phyloP scores from a whole-genome alignment of 2,329 filamentous ascomycete genomes.

The Lasiodiplodia gonubiensis region DNA sequence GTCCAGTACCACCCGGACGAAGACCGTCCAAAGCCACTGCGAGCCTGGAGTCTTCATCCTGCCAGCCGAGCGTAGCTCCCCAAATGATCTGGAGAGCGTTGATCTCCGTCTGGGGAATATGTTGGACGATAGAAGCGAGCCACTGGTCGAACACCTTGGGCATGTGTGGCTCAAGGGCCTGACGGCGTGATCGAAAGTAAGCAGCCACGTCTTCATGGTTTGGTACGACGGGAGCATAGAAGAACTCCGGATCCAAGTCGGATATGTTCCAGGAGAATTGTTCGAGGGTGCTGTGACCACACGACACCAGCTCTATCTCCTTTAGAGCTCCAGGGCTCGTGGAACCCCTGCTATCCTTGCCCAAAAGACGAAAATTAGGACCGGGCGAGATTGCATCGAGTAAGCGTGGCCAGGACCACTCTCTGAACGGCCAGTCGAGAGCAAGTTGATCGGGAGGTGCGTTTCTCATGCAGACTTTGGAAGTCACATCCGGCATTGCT shows the following conservation, averaged over 20 bases:
- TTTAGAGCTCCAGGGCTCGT: conserved; percentile 43
- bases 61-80: conserved; percentile 41
- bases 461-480: conserved; percentile 17
- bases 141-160: conserved; percentile 43
- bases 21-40: conserved; percentile 51
- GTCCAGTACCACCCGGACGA: conserved; percentile 48
- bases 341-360: conserved; percentile 42
- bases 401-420: conserved; percentile 57
- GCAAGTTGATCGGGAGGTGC: conserved; percentile 33
- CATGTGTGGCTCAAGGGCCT: conserved; percentile 44
- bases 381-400: conserved; percentile 59
- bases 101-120: conserved; percentile 42
- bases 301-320: conserved; percentile 62
- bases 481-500: neutral
- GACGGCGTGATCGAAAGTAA: conserved; percentile 33
- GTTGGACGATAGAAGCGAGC: conserved; percentile 49
- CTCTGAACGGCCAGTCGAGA: conserved; percentile 33
- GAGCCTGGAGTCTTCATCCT: conserved; percentile 39
- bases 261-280: conserved; percentile 41
- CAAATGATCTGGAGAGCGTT: conserved; percentile 42
- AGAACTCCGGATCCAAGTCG: conserved; percentile 37
- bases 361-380: conserved; percentile 50
- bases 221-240: conserved; percentile 29
- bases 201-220: conserved; percentile 31
- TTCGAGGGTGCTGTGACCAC: conserved; percentile 56